These are phyloP conservation scores for Aspergillus calidoustus DNA, from an alignment of 2,329 filamentous ascomycete genomes.

Conservation along the genomic window DNA sequence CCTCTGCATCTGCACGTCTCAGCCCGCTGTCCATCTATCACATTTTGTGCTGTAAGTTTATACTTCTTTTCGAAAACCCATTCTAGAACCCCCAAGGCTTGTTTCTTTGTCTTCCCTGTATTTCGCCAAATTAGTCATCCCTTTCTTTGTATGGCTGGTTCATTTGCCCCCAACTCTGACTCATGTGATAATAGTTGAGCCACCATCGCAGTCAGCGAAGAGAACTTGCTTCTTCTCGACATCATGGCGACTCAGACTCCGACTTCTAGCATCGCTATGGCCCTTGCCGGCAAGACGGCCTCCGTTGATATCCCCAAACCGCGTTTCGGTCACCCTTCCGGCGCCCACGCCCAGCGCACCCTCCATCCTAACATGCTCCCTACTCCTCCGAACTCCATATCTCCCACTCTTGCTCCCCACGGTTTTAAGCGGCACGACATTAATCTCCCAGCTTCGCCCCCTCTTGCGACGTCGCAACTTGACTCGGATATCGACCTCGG, in stretches of 20 bases:
- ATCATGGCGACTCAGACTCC: conserved; percentile 51
- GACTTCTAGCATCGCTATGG: conserved; percentile 54
- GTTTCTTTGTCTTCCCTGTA: conserved; percentile 7
- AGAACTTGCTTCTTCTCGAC: conserved; percentile 11
- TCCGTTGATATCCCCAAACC: conserved; percentile 55
- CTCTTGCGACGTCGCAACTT: conserved; percentile 57
- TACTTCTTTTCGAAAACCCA: background rate
- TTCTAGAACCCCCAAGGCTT: background rate
- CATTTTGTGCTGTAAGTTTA: conserved; percentile 23
- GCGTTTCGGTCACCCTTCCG: conserved; percentile 38
- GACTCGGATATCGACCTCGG: conserved; percentile 89
- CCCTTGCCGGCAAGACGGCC: conserved; percentile 55
- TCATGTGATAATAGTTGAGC: conserved; percentile 30
- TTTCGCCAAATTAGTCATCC: conserved; percentile 18
- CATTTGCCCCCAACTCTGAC: conserved; percentile 30
- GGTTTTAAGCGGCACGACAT: conserved; percentile 69
- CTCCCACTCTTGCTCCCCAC: conserved; percentile 81
- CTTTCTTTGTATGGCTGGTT: conserved; percentile 21
- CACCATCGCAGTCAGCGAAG: conserved; percentile 20
- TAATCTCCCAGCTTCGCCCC: conserved; percentile 43
- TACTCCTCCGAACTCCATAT: conserved; percentile 95
- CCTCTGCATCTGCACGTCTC: conserved; percentile 23
- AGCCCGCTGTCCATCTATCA: conserved; percentile 14
- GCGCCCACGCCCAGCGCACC: conserved; percentile 36
- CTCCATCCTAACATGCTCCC: conserved; percentile 61